A percentile compares a stretch with the other conserved stretches of the same genome.
Evolutionary conservation across 2,329 filamentous ascomycete species (phyloP).

Genomic region (Colletotrichum lentis): DNA sequence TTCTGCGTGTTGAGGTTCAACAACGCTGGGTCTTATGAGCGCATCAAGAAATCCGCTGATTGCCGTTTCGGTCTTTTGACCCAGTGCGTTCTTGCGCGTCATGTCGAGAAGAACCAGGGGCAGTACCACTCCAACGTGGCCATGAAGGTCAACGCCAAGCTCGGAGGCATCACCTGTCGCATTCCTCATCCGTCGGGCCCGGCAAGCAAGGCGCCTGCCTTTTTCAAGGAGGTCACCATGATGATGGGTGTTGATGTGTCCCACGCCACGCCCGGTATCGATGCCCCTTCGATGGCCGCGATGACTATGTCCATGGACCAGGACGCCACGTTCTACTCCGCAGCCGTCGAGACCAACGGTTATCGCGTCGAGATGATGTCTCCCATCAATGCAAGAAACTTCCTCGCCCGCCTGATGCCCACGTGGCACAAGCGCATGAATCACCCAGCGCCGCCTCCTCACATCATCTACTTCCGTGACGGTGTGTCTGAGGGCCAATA

Average conservation of each 20-base stretch:
- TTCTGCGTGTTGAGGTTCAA: slow-evolving; percentile 80
- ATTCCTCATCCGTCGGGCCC: slow-evolving; percentile 43
- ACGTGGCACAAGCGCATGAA: slow-evolving; percentile 70
- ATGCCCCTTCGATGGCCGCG: slow-evolving; percentile 80
- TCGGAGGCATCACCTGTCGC: slow-evolving; percentile 79
- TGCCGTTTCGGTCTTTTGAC: slow-evolving; percentile 84
- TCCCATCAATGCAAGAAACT: slow-evolving; percentile 68
- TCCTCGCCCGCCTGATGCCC: slow-evolving; percentile 70
- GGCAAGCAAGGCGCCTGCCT: slow-evolving; percentile 42
- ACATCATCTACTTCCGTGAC: slow-evolving; percentile 92
- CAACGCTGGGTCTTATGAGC: slow-evolving; percentile 76
- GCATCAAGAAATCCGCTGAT: slow-evolving; percentile 89
- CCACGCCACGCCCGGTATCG: slow-evolving; percentile 75
- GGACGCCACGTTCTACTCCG: slow-evolving; percentile 77
- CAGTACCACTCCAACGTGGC: slow-evolving; percentile 94
- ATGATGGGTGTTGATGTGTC: slow-evolving; percentile 93
- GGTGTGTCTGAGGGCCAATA: slow-evolving; percentile 92
- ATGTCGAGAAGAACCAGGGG: slow-evolving; percentile 73
- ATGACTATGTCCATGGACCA: slow-evolving; percentile 83
- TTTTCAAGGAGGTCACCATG: slow-evolving; percentile 50
- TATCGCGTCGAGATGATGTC: slow-evolving; percentile 81
- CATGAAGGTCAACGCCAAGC: slow-evolving; percentile 97
- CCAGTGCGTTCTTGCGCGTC: slow-evolving; percentile 77
- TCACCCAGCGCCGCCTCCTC: slow-evolving; percentile 59
- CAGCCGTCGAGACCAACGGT: slow-evolving; percentile 83